Base-by-base conservation (phyloP, 2,329 filamentous ascomycete genomes). In the Alternaria sp. region DNA sequence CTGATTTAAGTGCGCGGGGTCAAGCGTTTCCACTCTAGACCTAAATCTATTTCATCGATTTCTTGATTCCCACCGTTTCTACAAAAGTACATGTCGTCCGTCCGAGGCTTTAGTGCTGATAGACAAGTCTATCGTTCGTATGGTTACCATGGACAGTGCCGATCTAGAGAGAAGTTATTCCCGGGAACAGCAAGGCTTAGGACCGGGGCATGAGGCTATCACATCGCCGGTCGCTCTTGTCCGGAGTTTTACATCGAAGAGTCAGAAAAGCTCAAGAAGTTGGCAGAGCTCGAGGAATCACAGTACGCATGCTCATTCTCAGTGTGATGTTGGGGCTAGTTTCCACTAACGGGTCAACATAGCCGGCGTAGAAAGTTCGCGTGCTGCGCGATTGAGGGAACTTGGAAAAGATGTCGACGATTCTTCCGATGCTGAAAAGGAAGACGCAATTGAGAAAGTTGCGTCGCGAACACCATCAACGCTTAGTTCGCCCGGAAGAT, bases 121-220 rank as follows among this genome's bases (percentile, higher is more conserved):
- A 53, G 46, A 57, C 51, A 52, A 65, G 52, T 49, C 66, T 66
- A 64, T 57, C 60, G 58, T 59, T 34, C 52, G 45, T 51, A 14
- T 51, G 20, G 60, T 28, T 18, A 44, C 5, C 9, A 43, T 74
- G 72, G 72, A 68, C 54, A 63, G 60, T 28, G 59, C 63, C 9
- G 68, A 76, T 59, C 63, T 78, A n/a, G 74, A 77, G 55, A 68
- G 65, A 57, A 77, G 71, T 64, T 77, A 73, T 67, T 76, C 75
- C 62, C 67, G 71, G 18, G 74, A 77, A 59, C 74, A 75, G 57
- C 70, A 74, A 52, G 63, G 71, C 56, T 62, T 74, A 14, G 68
- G 64, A 3, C 58, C 68, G 32, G 72, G 65, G 11, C 57, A 74
- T 16, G 68, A 74, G 22, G 61, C 64, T 28, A 59, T 68, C 28